These are phyloP conservation scores for Zalerion maritima DNA, from an alignment of 495 filamentous ascomycete genomes.

Conservation along the genomic window DNA sequence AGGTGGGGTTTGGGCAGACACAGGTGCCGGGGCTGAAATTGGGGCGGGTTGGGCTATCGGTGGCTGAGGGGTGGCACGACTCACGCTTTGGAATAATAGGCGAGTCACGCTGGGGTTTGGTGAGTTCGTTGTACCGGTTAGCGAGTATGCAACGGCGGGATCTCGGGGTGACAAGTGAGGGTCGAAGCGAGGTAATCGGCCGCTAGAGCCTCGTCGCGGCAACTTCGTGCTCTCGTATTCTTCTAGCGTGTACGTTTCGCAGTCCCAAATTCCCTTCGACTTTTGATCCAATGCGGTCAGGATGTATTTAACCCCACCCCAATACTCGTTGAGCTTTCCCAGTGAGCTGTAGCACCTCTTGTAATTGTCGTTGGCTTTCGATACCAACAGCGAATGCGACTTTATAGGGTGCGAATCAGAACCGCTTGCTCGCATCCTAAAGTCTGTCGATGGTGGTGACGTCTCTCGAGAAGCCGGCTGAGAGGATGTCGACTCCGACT, in stretches of 20 bases:
- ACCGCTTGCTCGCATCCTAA: constrained; percentile 9
- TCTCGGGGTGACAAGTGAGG: constrained; percentile 22
- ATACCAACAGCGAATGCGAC: constrained; percentile 58
- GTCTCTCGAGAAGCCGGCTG: constrained; percentile 37
- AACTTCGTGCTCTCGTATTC: constrained; percentile 55
- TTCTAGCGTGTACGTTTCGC: constrained; percentile 60
- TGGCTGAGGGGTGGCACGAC: constrained; percentile 8
- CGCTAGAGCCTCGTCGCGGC: constrained; percentile 36
- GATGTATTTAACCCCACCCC: constrained; percentile 78
- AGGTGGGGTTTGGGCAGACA: constrained; percentile 26
- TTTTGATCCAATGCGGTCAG: constrained; percentile 76
- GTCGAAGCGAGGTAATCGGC: constrained; percentile 16
- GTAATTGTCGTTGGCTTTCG: constrained; percentile 65
- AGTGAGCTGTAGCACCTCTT: constrained; percentile 69
- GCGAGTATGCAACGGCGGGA: constrained; percentile 56
- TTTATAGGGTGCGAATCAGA: constrained; percentile 36
- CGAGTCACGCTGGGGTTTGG: constrained; percentile 61
- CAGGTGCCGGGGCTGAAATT: constrained; percentile 13
- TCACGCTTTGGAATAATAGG: constrained; percentile 46
- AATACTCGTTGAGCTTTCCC: constrained; percentile 60
- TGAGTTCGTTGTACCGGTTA: constrained; percentile 70
- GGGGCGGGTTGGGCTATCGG: constrained; percentile 1
- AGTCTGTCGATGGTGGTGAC: constrained; percentile 22
- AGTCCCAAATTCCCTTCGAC: constrained; percentile 69
- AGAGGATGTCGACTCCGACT: constrained; percentile 48